Base-by-base conservation (phyloP, 345 rosid genomes). In the Cardamine chenopodiifolia region DNA sequence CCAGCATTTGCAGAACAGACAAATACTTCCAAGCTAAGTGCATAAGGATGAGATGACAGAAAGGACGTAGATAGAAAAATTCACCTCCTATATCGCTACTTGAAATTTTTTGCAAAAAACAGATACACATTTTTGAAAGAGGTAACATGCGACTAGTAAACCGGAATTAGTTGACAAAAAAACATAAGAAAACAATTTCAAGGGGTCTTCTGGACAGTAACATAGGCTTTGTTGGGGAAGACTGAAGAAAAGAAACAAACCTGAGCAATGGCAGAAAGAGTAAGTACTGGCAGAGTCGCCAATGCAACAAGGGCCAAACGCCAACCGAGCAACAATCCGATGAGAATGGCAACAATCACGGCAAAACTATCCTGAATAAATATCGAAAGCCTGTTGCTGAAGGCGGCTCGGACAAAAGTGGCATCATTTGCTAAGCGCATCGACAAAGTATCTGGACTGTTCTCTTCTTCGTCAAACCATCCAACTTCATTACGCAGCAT, bases 381-480 rank as follows among this genome's bases (percentile, higher is more conserved):
- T 79, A 96, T 96, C 10, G 98, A 96, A 85, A 96, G 98, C 25
- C 99, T 86, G 73, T 96, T 96, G 83, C 99, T 96, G 78, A 96
- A 96, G 75, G 99, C 93, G 54, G 99, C 99, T 57, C 99, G 82
- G 35, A 92, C 99, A 82, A 92, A 96, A 40, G 98, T 96, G 78
- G 99, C 99, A 86, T 96, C 99, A 89, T 96, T 96, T 47, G 99
- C 99, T 83, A 96, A 81, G 70, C 95, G 98, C 99, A 96, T 96
- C 68, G 99, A 96, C 74, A 96, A 76, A 28, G 91, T 90, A 78
- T 96, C 99, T 7, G 96, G 94, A 82, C 91, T 92, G 62, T 96
- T 96, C 26, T 92, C 99, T 82, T 92, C 99, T 53, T 89, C 88
- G 80, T 96, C 99, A 90, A 86, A 96, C 99, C 99, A 96, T 60